Evolutionary conservation across 257 asterid species (phyloP).

Genomic region (Solanum pinnatisectum): DNA sequence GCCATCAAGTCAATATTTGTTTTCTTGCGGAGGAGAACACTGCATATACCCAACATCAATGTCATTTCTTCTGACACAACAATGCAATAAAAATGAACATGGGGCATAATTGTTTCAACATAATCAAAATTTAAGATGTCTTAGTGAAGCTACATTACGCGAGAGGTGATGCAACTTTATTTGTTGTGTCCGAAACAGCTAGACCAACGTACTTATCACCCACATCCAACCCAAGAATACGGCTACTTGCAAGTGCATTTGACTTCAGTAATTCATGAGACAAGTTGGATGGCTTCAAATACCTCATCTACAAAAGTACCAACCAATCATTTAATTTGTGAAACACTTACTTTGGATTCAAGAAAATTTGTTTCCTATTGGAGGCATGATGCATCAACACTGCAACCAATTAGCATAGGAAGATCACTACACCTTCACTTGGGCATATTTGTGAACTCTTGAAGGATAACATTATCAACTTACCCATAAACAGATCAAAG

Average conservation of each 20-base stretch:
- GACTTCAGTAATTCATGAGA: conserved; percentile 54
- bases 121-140: background rate
- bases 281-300: conserved; percentile 48
- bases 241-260: conserved; percentile 21
- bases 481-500: background rate
- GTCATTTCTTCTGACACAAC: background rate
- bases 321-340: conserved; percentile 2
- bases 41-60: conserved; percentile 25
- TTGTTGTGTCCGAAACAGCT: conserved; percentile 57
- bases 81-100: background rate
- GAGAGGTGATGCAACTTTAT: conserved; percentile 63
- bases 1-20: conserved; percentile 60
- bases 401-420: background rate
- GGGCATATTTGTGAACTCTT: background rate
- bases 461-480: background rate
- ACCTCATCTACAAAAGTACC: conserved; percentile 49
- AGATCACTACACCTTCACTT: background rate
- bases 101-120: background rate
- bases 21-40: conserved; percentile 66
- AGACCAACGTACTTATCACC: conserved; percentile 90
- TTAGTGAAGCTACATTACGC: conserved; percentile 30
- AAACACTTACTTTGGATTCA: background rate
- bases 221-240: conserved; percentile 85
- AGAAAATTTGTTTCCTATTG: background rate
- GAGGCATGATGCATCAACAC: background rate